phyloP scores from a whole-genome alignment of 2,329 filamentous ascomycete species.

The Shiraia sp. region DNA sequence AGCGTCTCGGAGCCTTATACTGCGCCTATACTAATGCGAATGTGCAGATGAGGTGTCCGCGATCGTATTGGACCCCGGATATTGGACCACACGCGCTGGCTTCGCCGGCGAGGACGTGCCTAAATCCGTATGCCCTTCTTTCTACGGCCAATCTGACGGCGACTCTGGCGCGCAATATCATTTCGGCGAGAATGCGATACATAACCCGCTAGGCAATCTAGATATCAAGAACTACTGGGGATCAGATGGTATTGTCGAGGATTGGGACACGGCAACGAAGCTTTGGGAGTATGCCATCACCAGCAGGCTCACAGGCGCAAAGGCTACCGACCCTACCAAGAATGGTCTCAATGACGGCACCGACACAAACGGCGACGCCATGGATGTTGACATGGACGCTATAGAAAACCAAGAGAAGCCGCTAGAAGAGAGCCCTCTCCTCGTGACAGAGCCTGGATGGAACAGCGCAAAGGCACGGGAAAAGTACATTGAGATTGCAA shows the following conservation, averaged over 20 bases:
- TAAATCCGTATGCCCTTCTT: conserved; percentile 88
- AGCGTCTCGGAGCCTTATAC: conserved; percentile 6
- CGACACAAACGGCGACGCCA: conserved; percentile 59
- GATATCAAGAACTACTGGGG: conserved; percentile 93
- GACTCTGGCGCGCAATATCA: conserved; percentile 59
- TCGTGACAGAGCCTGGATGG: conserved; percentile 95
- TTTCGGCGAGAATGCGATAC: conserved; percentile 90
- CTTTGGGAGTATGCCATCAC: conserved; percentile 94
- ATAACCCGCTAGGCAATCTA: conserved; percentile 73
- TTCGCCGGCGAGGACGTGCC: conserved; percentile 98
- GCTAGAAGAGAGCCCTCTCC: conserved; percentile 83
- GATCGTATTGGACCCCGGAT: conserved; percentile 93
- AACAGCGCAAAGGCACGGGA: conserved; percentile 86
- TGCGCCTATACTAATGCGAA: conserved; percentile 14
- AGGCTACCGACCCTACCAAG: conserved; percentile 68
- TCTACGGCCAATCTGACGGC: conserved; percentile 68
- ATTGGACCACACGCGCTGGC: conserved; percentile 86
- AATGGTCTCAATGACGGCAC: conserved; percentile 77
- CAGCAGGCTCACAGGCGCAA: conserved; percentile 79
- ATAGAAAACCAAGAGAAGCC: conserved; percentile 70
- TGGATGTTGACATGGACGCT: conserved; percentile 58
- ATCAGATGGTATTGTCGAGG: conserved; percentile 85
- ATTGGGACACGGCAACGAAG: conserved; percentile 89
- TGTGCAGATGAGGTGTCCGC: conserved; percentile 89
- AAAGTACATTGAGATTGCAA: conserved; percentile 92